Evolutionary conservation across 129 eudicot genomes (phyloP), one percentile per base, ranked within the genome.

Genomic region (Flaveria trinervia): DNA sequence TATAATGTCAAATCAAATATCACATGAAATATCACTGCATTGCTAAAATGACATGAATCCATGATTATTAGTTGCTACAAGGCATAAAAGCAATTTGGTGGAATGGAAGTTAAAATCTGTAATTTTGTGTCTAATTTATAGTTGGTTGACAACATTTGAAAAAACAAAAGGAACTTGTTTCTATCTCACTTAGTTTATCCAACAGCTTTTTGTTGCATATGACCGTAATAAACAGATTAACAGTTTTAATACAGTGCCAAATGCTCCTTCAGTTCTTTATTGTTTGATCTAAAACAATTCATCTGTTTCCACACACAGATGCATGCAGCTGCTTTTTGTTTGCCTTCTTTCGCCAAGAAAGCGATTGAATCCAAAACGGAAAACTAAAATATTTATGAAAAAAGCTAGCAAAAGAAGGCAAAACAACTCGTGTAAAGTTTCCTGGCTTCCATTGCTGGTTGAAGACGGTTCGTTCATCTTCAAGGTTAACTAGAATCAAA

Each of bases 301-400:
- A 8, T 16, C 49, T 26, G 49, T 75, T 77, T 77, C 4, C n/a
- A 20, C 60, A 46, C 61, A 66, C 96, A 94, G 99, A 86, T 94
- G 60, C 99, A 94, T 60, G 65, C 92, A 16, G 99, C 99, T 54
- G 96, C 99, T 23, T 94, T 94, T 87, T 94, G 97, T 75, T 86
- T 94, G 82, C 97, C 99, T 7, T 75, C 99, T 6, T 94, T 91
- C 69, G 99, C 99, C 17, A 91, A 83, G 84, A 94, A 83, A 83
- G 96, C 89, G 81, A 91, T 94, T 5, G 96, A 86, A 49, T 65
- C 91, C 49, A 88, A 90, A 80, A 72, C 90, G 2, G 74, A 72
- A 64, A 85, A 83, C 60, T 72, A 41, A 65, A 44, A 46, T 45
- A 45, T 2, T 10, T 64, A 45, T 5, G 4, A 28, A 26, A 61